Evolutionary conservation across 495 filamentous ascomycete genomes (phyloP).

Genomic region (Chaetomium fimeti): DNA sequence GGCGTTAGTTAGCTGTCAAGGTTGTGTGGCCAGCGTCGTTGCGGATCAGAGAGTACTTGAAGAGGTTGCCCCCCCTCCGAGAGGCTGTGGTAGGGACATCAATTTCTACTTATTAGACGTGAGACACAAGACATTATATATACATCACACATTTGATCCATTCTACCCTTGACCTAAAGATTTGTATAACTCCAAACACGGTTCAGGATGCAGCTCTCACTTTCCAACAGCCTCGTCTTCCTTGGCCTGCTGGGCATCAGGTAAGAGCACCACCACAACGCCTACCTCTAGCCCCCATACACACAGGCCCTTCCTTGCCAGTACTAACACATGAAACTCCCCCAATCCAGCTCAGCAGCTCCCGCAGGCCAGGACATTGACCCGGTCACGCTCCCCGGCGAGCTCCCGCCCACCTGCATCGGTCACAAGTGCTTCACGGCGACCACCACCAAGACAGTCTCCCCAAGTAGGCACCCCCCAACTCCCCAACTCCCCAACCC

Average conservation of each 20-base stretch:
- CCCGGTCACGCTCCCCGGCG: background rate
- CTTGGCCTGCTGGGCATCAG: slow-evolving; percentile 4
- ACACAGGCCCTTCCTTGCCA: background rate
- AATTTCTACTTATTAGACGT: background rate
- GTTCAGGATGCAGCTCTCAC: slow-evolving; percentile 11
- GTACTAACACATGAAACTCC: background rate
- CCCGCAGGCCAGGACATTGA: background rate
- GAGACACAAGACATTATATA: background rate
- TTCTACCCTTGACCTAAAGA: background rate
- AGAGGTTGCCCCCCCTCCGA: background rate
- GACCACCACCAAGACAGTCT: slow-evolving; percentile 15
- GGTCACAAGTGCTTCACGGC: slow-evolving; percentile 26
- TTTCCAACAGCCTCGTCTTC: slow-evolving; percentile 3
- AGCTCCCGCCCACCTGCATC: slow-evolving; percentile 12
- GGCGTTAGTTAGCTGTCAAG: background rate
- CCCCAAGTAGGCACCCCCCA: slow-evolving; percentile 4
- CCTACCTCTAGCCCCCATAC: background rate
- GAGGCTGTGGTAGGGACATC: background rate
- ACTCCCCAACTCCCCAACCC: background rate
- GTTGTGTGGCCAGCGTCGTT: background rate
- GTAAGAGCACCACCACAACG: background rate
- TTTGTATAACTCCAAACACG: background rate
- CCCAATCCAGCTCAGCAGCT: slow-evolving; percentile 8
- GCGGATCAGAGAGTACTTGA: background rate
- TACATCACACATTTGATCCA: background rate